Evolutionary conservation across 2,329 filamentous ascomycete genomes (phyloP).

Genomic region (Orbilia quercus): DNA sequence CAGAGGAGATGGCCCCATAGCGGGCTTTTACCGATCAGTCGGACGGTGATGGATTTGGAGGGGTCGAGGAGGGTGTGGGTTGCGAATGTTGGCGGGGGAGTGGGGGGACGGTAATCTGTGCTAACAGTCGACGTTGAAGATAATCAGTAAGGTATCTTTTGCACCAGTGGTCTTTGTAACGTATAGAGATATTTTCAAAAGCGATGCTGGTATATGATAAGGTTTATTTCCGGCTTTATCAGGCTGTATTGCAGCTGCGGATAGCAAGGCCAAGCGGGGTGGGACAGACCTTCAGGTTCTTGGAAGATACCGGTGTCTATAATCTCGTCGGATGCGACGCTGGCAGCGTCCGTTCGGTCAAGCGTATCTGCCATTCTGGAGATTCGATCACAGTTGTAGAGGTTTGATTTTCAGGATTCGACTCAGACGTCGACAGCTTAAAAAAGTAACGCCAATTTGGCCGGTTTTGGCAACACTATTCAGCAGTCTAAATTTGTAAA

Average conservation of each 20-base stretch:
- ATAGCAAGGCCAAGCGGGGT: neutral
- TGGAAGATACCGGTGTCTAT: slow-evolving; percentile 24
- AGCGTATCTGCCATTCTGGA: slow-evolving; percentile 16
- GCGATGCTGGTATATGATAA: too few species aligned
- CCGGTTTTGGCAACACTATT: too few species aligned
- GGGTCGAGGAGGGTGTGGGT: slow-evolving; percentile 75
- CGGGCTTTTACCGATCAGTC: slow-evolving; percentile 86
- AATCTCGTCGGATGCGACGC: slow-evolving; percentile 29
- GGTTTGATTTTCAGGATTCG: too few species aligned
- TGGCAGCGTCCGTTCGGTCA: slow-evolving; percentile 9
- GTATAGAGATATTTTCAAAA: too few species aligned
- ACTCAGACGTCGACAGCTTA: too few species aligned
- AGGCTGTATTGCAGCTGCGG: neutral
- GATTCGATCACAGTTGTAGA: neutral
- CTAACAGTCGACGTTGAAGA: neutral
- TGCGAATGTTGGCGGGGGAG: slow-evolving; percentile 78
- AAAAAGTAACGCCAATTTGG: too few species aligned
- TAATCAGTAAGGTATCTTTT: slow-evolving; percentile 1
- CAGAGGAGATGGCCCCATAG: slow-evolving; percentile 91
- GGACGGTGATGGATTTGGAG: slow-evolving; percentile 71
- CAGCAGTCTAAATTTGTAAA: neutral
- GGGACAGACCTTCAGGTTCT: slow-evolving; percentile 47
- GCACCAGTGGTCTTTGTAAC: too few species aligned
- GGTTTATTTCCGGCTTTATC: too few species aligned
- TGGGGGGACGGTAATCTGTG: slow-evolving; percentile 77